Evolutionary conservation across 2,329 filamentous ascomycete species (phyloP), one percentile per base, ranked within the genome.

Genomic region (Karstenula rhodostoma): DNA sequence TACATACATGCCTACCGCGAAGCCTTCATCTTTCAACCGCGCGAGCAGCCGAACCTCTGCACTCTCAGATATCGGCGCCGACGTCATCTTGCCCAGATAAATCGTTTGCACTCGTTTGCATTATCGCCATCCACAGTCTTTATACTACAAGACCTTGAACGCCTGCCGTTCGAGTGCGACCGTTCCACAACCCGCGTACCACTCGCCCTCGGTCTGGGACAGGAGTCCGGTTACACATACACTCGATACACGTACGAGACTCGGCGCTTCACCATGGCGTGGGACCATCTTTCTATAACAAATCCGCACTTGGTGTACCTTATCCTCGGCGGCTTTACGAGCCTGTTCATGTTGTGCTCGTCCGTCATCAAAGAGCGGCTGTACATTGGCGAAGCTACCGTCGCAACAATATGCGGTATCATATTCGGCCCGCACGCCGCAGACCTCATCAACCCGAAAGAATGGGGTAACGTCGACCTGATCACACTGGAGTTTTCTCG

Each of bases 361-460:
- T 93, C 96, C 57, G 89, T 98, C 75, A 96, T 99, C 82, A 99
- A 99, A 84, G 95, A 99, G 84, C 91, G 92, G 78, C 86, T 98
- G 74, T 99, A 99, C 82, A 99, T 99, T 78, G 95, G 95, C 76
- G 95, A 99, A 85, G 95, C 95, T 53, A 98, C 95, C 1, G 92
- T 99, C 47, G 93, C 93, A 53, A 96, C 93, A 2, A 80, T 96
- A 51, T 93, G 91, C 74, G 93, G 93, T 66, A 89, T 96, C 77
- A 93, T 95, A 70, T 96, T 96, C 72, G 93, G 93, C 0, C 93
- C 93, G 17, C 89, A 93, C 81, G 92, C 89, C 42, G 91, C 92
- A 60, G 88, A 93, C 70, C 83, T 96, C 42, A 94, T 96, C 76
- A 83, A 94, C 73, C 93, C 78, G 1, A 90, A 56, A 73, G 80